phyloP scores from a whole-genome alignment of 2,329 filamentous ascomycete species.

The Hortaea werneckii region DNA sequence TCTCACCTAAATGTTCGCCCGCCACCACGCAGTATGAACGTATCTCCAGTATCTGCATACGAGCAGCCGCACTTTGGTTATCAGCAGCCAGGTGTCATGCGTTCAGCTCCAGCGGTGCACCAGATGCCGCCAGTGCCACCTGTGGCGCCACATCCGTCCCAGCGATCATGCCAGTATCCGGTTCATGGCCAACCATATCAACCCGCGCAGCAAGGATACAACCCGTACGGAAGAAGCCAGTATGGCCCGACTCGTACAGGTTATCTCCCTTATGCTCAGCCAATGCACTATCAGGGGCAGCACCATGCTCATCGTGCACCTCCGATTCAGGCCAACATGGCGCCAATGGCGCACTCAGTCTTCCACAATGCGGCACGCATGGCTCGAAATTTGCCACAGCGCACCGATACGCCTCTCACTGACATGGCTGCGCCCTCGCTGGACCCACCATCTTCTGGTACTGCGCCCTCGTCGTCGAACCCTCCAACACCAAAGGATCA shows the following conservation, averaged over 20 bases:
- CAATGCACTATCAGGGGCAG: constrained; percentile 9
- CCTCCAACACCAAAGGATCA: constrained; percentile 33
- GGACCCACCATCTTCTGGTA: constrained; percentile 31
- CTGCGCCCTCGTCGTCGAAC: constrained; percentile 27
- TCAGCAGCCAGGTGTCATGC: constrained; percentile 14
- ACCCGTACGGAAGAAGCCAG: constrained; percentile 7
- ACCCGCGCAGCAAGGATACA: constrained; percentile 6
- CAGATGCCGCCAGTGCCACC: constrained; percentile 11
- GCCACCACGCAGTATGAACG: constrained; percentile 16
- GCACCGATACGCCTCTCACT: constrained; percentile 26
- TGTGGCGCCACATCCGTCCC: constrained; percentile 4
- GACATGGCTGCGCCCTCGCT: constrained; percentile 34
- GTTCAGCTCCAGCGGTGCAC: constrained; percentile 10
- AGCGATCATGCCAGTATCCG: constrained; percentile 12
- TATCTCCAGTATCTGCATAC: constrained; percentile 15
- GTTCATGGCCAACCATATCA: constrained; percentile 11
- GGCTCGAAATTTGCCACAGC: constrained; percentile 21
- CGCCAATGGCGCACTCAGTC: constrained; percentile 22
- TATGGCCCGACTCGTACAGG: constrained; percentile 14
- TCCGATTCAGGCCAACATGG: constrained; percentile 12
- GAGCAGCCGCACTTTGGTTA: constrained; percentile 19
- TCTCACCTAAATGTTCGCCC: constrained; percentile 17
- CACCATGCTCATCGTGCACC: constrained; percentile 13
- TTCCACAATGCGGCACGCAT: constrained; percentile 26
- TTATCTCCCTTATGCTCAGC: constrained; percentile 13